Base-by-base conservation (phyloP, 2,329 filamentous ascomycete genomes). In the Epichloe typhina region DNA sequence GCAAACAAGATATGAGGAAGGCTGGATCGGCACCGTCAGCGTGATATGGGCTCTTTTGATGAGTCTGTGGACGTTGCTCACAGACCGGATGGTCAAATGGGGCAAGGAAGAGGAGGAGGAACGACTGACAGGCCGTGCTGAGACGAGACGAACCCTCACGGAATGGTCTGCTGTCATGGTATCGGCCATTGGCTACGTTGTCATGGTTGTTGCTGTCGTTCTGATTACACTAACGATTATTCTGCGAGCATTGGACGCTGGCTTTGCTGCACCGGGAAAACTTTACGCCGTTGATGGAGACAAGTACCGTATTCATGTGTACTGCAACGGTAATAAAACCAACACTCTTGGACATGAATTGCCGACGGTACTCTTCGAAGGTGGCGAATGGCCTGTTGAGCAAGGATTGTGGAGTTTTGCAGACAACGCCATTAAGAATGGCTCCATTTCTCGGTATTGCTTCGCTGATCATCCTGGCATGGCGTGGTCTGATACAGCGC, bases 101-200 rank as follows among this genome's bases (percentile, higher is more conserved):
- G 93, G 91, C 51, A 97, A 97, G 68, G 75, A 75, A 1, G 88
- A 96, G 60, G 93, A 97, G 65, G 93, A 98, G 64, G 84, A 95
- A 64, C 82, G 93, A 26, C 72, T 97, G 19, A 97, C 91, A 0
- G 93, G 93, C 11, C 84, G 91, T 13, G 79, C 85, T 33, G 91
- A 98, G 70, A 88, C 85, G 11, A 80, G 90, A 23, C 82, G 90
- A 31, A 86, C 88, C 0, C 66, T 96, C 5, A 71, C 77, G 41
- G 88, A 97, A 70, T 97, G 93, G 91, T 68, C 82, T 5, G 84
- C 83, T 42, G 87, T 98, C 13, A 69, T 94, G 3, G 62, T 83
- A 3, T 84, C 88, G 26, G 89, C 85, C 1, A 69, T 89, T 45
- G 75, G 86, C 40, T 79, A 94, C 61, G 69, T 79, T 19, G 59